Evolutionary conservation across 2,329 filamentous ascomycete genomes (phyloP).

Genomic region (Colletotrichum siamense): DNA sequence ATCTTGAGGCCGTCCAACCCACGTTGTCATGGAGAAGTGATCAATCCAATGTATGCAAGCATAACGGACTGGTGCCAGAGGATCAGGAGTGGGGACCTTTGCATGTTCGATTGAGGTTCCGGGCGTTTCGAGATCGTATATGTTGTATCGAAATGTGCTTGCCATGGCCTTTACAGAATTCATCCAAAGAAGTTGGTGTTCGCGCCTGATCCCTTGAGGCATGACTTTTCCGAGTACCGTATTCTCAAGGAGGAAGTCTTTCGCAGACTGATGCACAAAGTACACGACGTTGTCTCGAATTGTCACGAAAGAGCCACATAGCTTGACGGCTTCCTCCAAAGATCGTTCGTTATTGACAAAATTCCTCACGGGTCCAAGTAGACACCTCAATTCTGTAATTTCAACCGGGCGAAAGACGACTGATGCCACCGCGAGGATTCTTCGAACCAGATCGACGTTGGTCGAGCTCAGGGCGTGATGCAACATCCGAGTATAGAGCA

Average conservation of each 20-base stretch:
- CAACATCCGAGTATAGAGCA: constrained; percentile 45
- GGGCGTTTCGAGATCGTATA: too few relatives aligned
- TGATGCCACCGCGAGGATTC: constrained; percentile 36
- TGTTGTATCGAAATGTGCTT: too few relatives aligned
- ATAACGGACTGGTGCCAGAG: too few relatives aligned
- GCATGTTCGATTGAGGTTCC: too few relatives aligned
- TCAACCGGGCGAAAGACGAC: constrained; percentile 36
- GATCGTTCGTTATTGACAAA: background rate
- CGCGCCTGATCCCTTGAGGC: too few relatives aligned
- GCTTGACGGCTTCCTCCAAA: background rate
- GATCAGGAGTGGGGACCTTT: too few relatives aligned
- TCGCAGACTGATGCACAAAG: constrained; percentile 49
- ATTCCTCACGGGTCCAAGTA: constrained; percentile 22
- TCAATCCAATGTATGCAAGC: too few relatives aligned
- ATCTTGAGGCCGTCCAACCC: too few relatives aligned
- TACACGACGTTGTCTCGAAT: constrained; percentile 30
- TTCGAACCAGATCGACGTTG: constrained; percentile 32
- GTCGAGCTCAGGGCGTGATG: constrained; percentile 31
- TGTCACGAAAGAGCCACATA: constrained; percentile 30
- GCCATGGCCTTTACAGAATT: too few relatives aligned
- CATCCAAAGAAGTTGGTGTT: too few relatives aligned
- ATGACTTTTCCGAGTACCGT: too few relatives aligned
- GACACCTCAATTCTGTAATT: constrained; percentile 34
- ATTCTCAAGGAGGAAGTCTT: constrained; percentile 40
- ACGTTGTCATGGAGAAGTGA: too few relatives aligned